These are phyloP conservation scores for Bipolaris sorokiniana DNA, from an alignment of 2,329 filamentous ascomycete genomes.

Conservation along the genomic window DNA sequence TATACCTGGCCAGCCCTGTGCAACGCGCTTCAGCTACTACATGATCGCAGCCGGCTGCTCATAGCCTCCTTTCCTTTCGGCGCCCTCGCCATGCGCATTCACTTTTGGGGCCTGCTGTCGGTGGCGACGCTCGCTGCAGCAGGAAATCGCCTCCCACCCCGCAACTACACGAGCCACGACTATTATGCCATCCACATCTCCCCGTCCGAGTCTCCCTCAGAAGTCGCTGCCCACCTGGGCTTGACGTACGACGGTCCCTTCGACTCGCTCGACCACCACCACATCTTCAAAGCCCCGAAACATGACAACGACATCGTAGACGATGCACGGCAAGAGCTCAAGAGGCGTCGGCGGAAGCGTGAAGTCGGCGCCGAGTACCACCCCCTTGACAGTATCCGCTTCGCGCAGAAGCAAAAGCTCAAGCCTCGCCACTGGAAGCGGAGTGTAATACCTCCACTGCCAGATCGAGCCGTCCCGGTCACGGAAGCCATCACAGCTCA, in stretches of 20 bases:
- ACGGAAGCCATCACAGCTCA: slow-evolving; percentile 57
- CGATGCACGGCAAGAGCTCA: slow-evolving; percentile 59
- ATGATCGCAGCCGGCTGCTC: slow-evolving; percentile 26
- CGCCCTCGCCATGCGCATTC: slow-evolving; percentile 43
- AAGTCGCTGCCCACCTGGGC: slow-evolving; percentile 75
- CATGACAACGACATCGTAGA: slow-evolving; percentile 62
- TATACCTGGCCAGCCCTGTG: background rate
- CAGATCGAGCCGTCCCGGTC: slow-evolving; percentile 32
- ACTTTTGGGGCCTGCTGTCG: slow-evolving; percentile 53
- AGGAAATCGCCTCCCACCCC: slow-evolving; percentile 56
- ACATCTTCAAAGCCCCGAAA: slow-evolving; percentile 78
- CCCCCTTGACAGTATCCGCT: slow-evolving; percentile 74
- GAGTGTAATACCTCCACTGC: slow-evolving; percentile 40
- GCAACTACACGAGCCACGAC: slow-evolving; percentile 80
- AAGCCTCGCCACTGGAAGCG: slow-evolving; percentile 68
- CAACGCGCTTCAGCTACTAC: slow-evolving; percentile 8
- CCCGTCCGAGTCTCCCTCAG: slow-evolving; percentile 66
- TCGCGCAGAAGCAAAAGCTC: slow-evolving; percentile 78
- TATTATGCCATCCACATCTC: slow-evolving; percentile 92
- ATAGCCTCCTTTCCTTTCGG: slow-evolving; percentile 12
- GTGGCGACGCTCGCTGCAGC: slow-evolving; percentile 42
- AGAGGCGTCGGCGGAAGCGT: slow-evolving; percentile 68
- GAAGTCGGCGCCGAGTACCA: slow-evolving; percentile 55
- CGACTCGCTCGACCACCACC: slow-evolving; percentile 77
- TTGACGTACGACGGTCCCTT: slow-evolving; percentile 81